Percentiles rank a stretch among this genome's conserved stretches.
Conservation (phyloP, 2,329 filamentous ascomycete genomes). For the Claviceps arundinis region DNA sequence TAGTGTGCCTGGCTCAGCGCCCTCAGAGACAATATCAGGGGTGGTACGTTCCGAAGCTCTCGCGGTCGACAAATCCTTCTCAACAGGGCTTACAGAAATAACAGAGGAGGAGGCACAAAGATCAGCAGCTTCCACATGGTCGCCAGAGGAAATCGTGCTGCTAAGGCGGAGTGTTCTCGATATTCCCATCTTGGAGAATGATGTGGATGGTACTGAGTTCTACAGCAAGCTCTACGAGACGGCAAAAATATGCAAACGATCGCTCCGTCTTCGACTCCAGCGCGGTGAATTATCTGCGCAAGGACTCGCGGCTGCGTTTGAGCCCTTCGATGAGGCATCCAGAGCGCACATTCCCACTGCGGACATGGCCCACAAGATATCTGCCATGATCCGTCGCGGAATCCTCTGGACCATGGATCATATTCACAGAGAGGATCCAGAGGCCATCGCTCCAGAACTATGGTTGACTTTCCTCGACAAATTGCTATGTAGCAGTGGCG, state of each 20-base stretch:
- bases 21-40: background rate
- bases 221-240: conserved; percentile 1
- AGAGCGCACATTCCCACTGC: conserved; percentile 7
- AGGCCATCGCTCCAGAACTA: conserved; percentile 5
- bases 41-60: conserved; percentile 5
- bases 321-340: conserved; percentile 10
- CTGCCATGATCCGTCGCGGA: conserved; percentile 10
- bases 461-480: conserved; percentile 9
- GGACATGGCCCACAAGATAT: conserved; percentile 6
- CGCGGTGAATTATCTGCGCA: conserved; percentile 7
- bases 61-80: background rate
- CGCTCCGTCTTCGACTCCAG: conserved; percentile 7
- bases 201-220: conserved; percentile 5
- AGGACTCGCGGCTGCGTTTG: conserved; percentile 7
- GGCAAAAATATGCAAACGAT: conserved; percentile 5
- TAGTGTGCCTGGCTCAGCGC: conserved; percentile 1
- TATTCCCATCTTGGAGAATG: conserved; percentile 1
- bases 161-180: conserved; percentile 7
- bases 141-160: conserved; percentile 8
- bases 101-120: background rate
- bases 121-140: background rate
- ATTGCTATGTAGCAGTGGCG: conserved; percentile 5
- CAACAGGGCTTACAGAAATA: background rate
- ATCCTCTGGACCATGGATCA: conserved; percentile 9
- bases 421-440: conserved; percentile 2